Base-by-base conservation (phyloP, 805 yeast species). In the Isabelozyma gotoi region DNA sequence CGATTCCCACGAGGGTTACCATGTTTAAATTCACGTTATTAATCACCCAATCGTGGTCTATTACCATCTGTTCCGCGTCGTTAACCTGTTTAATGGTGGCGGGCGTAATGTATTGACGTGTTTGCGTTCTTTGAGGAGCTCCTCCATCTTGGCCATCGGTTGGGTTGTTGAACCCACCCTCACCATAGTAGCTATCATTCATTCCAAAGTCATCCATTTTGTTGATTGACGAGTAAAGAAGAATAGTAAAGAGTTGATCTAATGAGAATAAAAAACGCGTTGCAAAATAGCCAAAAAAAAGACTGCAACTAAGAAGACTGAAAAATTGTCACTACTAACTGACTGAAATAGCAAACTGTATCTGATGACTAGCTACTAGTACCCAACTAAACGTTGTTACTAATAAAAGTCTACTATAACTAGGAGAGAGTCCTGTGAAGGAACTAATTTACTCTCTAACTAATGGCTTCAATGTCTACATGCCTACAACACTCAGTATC, bases 11-110 rank as follows among this genome's bases (percentile, higher is more conserved):
- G 53, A 85, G 62, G 19, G 82, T 74, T 10, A 86, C 84, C 58
- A 80, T 75, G 51, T 76, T 79, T 41, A 86, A 63, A 43, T 82
- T 84, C 33, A 84, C 76, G 36, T 80, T 81, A 53, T 81, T 74
- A 27, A 81, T 64, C 20, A 66, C 71, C 59, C 77, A 86, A 5
- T 84, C 85, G 10, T 85, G 86, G 57, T 86, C 95, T 33, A 84
- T 86, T 3, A 78, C 76, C 3, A 71, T 66, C 45, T 80, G 87
- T 12, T 74, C 68, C 3, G 86, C 76, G 41, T 83, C 88, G 45
- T 76, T 69, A 46, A 86, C 74, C 61, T 84, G 87, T 56, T 84
- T 85, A 53, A 86, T 80, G 1, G 95, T 85, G 10, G 85, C 89
- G 2, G 95, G 91, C 3, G 73, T 69, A 36, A 68, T 48, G 20